Percentiles rank a stretch among this genome's conserved stretches.
These are phyloP conservation scores for Sporobolomyces phaffii DNA, from an alignment of 768 basidiomycete genomes.

Conservation along the genomic window DNA sequence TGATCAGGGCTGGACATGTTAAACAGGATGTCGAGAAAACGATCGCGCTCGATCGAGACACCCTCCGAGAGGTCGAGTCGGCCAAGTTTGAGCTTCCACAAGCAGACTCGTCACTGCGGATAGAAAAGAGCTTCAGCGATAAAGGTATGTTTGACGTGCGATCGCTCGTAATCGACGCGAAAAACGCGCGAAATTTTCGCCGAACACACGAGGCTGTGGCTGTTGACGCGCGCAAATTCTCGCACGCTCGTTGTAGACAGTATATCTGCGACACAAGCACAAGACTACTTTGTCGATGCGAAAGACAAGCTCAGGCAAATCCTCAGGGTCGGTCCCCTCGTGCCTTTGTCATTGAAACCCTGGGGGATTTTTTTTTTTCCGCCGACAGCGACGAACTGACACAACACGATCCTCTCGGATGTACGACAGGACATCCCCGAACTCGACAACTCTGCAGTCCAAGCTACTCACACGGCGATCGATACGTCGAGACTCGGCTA, in stretches of 20 bases:
- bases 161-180: too few species aligned
- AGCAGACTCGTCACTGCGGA: neutral
- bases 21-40: constrained; percentile 2
- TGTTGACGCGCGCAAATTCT: too few species aligned
- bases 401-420: too few species aligned
- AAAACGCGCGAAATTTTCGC: too few species aligned
- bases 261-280: neutral
- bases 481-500: neutral
- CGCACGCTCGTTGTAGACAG: neutral
- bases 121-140: neutral
- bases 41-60: neutral
- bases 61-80: neutral
- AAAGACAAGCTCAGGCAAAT: constrained; percentile 1
- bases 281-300: neutral
- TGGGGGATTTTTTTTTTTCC: neutral
- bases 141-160: neutral
- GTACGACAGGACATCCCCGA: neutral
- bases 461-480: neutral
- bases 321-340: neutral
- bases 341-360: too few species aligned
- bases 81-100: neutral
- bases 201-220: too few species aligned
- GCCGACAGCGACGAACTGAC: neutral
- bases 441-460: neutral
- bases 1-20: too few species aligned